Base-by-base conservation (phyloP, 768 basidiomycete genomes). In the Podaxis rugospora region DNA sequence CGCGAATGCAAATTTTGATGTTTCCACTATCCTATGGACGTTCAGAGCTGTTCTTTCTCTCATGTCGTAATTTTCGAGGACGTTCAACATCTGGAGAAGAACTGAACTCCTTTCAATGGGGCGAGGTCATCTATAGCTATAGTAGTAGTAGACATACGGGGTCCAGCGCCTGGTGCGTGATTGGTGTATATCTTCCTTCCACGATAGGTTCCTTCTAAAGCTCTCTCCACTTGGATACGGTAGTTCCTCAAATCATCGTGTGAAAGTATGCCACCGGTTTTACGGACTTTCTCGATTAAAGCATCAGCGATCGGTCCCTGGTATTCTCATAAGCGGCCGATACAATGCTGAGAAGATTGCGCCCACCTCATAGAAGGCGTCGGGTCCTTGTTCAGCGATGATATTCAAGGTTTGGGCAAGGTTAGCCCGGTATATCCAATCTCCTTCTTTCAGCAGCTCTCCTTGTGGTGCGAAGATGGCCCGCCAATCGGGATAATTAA, bases 21-120 rank as follows among this genome's bases (percentile, higher is more conserved):
- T 83, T 72, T 98, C 97, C 13, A 98, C 78, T 4, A 92, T 70
- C 50, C 95, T 80, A 71, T 98, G 97, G 2, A 83, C 78, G 64
- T 86, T 90, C 14, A 93, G 70, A 0, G 80, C 78, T n/a, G 80
- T 86, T 64, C 78, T 72, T 49, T 84, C 84, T 25, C 76, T 74
- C 16, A 80, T 65, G 36, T 83, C 72, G 67, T 83, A 98, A n/a
- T 81, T 79, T 69, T 97, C 95, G 50, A 96, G 75, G 18, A 95
- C 71, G 69, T 98, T 97, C n/a, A 98, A 76, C 81, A 98, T 90
- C 69, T 93, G 90, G 42, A 97, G 75, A 44, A 98, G 75, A n/a
- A 91, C 92, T 79, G 51, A 50, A 21, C 2, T 32, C 16, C 4
- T 3, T 11, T 63, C 25, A 50, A 61, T 27, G n/a, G 39, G 4